Base-by-base conservation (phyloP, 257 asterid species). In the Avicennia marina region DNA sequence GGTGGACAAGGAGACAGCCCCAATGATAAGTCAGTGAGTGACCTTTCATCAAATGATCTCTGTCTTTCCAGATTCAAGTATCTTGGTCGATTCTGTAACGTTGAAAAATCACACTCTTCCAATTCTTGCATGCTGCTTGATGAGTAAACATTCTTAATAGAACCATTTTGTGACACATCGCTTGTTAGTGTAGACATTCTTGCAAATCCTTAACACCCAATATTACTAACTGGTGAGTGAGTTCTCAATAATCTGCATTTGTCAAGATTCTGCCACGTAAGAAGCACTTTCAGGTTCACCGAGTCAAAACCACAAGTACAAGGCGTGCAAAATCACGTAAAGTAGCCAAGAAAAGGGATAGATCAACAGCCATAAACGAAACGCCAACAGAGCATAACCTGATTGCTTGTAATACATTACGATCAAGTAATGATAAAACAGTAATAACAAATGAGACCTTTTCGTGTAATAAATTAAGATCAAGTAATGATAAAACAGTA, bases 31-130 rank as follows among this genome's bases (percentile, higher is more conserved):
- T 80, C 83, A 13, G 75, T 58, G 21, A 81, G 75, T 11, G 89
- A 73, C 69, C 79, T 62, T 55, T 78, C 89, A 64, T 80, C 86
- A 22, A 62, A 56, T 20, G 94, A 84, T 22, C 72, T 58, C 56
- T 78, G 81, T 60, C 93, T 80, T 29, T 83, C 93, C 57, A 79
- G 54, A 58, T 74, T 75, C 64, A 83, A 71, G 48, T 50, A 56
- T 62, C 73, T 69, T 5, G 81, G 79, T 60, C 72, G 60, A n/a
- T 61, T 66, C 4, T 82, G 64, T 45, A 74, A 60, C 67, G 58
- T 81, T 7, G 82, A 75, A 33, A 78, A 76, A 66, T 81, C 87
- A 50, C 24, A 66, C 29, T 78, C 94, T 10, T 76, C 82, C 51
- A 76, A 60, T 64, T 81, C 89, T 15, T 60, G 55, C 32, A 57